Evolutionary conservation across 106 monocot genomes (phyloP).

Genomic region (Phalaenopsis equestris): DNA sequence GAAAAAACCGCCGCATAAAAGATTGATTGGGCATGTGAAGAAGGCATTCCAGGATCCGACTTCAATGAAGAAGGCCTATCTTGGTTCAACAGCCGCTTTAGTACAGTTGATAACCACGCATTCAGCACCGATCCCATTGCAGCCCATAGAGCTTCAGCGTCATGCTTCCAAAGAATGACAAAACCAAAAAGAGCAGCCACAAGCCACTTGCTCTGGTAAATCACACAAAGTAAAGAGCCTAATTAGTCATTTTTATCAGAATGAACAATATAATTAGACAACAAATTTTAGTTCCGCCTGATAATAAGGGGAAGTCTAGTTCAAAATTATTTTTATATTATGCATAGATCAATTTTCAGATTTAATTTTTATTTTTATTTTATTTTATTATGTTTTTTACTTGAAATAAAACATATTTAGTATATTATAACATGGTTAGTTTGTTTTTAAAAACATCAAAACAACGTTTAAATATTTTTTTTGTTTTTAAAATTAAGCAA

Average conservation of each 20-base stretch:
- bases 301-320: neutral
- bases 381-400: no score
- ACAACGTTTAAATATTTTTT: no score
- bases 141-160: slow-evolving; percentile 70
- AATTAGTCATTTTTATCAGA: neutral
- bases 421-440: no score
- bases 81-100: slow-evolving; percentile 78
- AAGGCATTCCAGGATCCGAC: slow-evolving; percentile 97
- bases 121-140: slow-evolving; percentile 65
- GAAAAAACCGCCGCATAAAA: slow-evolving; percentile 47
- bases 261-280: neutral
- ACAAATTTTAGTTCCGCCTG: neutral
- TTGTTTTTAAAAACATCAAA: no score
- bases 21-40: slow-evolving; percentile 91
- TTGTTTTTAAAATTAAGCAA: no score
- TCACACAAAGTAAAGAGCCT: neutral
- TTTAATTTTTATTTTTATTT: no score
- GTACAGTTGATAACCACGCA: slow-evolving; percentile 37
- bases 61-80: slow-evolving; percentile 65
- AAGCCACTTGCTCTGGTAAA: slow-evolving; percentile 85
- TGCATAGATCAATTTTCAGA: neutral
- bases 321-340: neutral
- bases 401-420: no score
- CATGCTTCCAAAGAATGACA: slow-evolving; percentile 75
- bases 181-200: slow-evolving; percentile 48